These are phyloP conservation scores for Diaporthe helianthi DNA, from an alignment of 2,329 filamentous ascomycete species.

Conservation along the genomic window DNA sequence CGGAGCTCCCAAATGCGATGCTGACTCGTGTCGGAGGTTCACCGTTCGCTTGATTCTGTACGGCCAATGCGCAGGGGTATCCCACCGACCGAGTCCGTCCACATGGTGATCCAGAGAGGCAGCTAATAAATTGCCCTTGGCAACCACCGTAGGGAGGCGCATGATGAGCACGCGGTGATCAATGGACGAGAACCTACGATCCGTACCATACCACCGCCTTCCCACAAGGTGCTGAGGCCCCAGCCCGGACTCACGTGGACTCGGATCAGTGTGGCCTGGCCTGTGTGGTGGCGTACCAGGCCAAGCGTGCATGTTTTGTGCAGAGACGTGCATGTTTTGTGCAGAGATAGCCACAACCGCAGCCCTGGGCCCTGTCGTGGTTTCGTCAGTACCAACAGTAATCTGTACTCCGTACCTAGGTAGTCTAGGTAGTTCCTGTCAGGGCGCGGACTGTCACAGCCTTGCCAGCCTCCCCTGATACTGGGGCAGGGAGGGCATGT, in stretches of 20 bases:
- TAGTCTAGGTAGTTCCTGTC: conserved; percentile 29
- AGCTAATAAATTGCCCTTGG: background rate
- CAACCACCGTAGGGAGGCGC: background rate
- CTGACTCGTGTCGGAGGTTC: conserved; percentile 31
- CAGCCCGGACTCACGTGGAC: conserved; percentile 14
- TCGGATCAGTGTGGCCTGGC: background rate
- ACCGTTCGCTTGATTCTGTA: conserved; percentile 28
- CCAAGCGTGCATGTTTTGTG: background rate
- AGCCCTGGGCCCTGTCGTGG: conserved; percentile 19
- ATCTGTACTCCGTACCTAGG: too few species aligned
- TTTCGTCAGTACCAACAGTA: too few species aligned
- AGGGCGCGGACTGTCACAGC: conserved; percentile 25
- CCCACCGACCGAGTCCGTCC: background rate
- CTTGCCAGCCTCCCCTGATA: conserved; percentile 17
- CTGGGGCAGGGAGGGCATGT: conserved; percentile 4
- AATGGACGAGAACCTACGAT: background rate
- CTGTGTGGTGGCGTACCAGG: background rate
- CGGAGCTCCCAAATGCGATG: conserved; percentile 26
- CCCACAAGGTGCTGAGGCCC: conserved; percentile 4
- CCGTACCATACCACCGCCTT: background rate
- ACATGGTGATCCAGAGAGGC: conserved; percentile 7
- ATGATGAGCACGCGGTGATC: conserved; percentile 15
- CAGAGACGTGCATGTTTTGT: background rate
- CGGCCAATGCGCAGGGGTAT: conserved; percentile 22
- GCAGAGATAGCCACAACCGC: background rate